Conservation (phyloP, 1,284 basidiomycete species). For the Apiotrichum montevideense region DNA sequence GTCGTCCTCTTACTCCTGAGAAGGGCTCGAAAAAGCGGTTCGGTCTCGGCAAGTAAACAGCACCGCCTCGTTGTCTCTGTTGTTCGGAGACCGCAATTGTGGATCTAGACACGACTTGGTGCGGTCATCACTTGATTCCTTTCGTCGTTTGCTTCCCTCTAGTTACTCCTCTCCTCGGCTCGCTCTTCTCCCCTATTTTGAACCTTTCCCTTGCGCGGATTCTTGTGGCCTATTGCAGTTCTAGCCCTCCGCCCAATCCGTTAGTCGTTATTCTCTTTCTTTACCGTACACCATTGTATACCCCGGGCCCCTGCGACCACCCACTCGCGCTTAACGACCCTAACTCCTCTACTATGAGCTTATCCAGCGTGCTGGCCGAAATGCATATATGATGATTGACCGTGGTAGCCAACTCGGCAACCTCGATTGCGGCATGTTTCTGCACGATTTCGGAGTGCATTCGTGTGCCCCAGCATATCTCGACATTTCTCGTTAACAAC, state of each 20-base stretch:
- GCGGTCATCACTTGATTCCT: too few relatives aligned
- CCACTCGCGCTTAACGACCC: conserved; percentile 11
- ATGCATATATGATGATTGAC: conserved; percentile 21
- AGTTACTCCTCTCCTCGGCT: too few relatives aligned
- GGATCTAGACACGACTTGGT: neutral
- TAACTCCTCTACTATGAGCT: conserved; percentile 18
- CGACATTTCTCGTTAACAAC: too few relatives aligned
- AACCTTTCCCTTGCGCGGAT: too few relatives aligned
- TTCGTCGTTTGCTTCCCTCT: too few relatives aligned
- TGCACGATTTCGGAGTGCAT: too few relatives aligned
- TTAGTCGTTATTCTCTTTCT: neutral
- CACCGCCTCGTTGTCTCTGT: neutral
- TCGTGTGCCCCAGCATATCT: too few relatives aligned
- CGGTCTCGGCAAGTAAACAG: conserved; percentile 41
- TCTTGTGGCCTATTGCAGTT: too few relatives aligned
- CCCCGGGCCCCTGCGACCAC: conserved; percentile 9
- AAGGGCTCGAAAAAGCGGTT: conserved; percentile 55
- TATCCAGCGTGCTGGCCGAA: conserved; percentile 18
- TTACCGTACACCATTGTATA: conserved; percentile 7
- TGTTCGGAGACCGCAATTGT: neutral
- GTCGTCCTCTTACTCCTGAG: conserved; percentile 89
- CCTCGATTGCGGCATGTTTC: too few relatives aligned
- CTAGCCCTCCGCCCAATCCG: too few relatives aligned
- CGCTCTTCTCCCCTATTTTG: too few relatives aligned
- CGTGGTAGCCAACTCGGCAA: neutral